Conservation (phyloP, 768 basidiomycete genomes). For the Boletus insuetus region DNA sequence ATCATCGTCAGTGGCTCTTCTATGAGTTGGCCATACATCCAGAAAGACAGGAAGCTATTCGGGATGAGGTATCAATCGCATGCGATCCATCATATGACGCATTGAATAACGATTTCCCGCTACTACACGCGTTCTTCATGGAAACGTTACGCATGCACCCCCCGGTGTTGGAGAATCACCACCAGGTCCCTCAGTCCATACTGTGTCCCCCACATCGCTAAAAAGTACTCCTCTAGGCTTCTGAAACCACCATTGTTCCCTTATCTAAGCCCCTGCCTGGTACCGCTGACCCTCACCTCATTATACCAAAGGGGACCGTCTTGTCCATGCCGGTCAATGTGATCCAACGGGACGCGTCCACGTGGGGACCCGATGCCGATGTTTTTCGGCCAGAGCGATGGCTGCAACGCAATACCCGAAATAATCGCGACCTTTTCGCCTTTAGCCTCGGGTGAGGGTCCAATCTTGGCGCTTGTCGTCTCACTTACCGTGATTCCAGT, state of each 20-base stretch:
- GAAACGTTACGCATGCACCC: constrained; percentile 64
- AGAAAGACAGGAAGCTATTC: constrained; percentile 51
- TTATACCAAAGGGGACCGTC: constrained; percentile 56
- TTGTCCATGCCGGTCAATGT: constrained; percentile 56
- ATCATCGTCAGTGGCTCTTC: constrained; percentile 52
- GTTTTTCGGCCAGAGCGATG: constrained; percentile 63
- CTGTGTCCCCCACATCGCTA: background rate
- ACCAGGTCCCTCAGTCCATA: constrained; percentile 40
- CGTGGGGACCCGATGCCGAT: constrained; percentile 62
- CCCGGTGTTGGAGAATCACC: constrained; percentile 62
- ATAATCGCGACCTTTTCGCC: constrained; percentile 47
- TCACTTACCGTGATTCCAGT: constrained; percentile 31
- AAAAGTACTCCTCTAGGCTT: constrained; percentile 37
- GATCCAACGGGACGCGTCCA: constrained; percentile 47
- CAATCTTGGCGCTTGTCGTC: background rate
- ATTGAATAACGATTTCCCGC: constrained; percentile 46
- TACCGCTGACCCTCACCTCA: constrained; percentile 39
- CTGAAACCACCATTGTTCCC: constrained; percentile 51
- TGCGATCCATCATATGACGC: constrained; percentile 51
- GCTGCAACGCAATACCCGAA: constrained; percentile 42
- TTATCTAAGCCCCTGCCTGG: constrained; percentile 51
- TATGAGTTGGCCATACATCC: constrained; percentile 58
- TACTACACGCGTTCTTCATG: constrained; percentile 59
- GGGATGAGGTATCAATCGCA: constrained; percentile 49
- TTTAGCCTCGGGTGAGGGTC: constrained; percentile 55